Evolutionary conservation across 192 early-diverging fungal genomes (phyloP), one percentile per base, ranked within the genome.

Genomic region (Entomortierella chlamydospora): DNA sequence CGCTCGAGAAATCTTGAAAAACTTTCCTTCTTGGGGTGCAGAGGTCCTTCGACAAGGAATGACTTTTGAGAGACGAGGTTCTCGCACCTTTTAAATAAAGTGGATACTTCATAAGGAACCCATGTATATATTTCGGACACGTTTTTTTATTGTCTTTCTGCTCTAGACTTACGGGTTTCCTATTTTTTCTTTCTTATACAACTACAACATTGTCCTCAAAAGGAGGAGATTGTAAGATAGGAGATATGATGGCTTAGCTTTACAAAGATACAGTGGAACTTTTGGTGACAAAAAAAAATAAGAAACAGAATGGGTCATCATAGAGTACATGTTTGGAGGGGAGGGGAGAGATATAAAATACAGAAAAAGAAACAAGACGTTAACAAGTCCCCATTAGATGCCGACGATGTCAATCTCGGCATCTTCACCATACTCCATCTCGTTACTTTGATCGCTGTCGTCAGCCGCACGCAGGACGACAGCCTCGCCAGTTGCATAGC

Each of bases 321-420:
- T 51, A 64, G 61, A 64, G 55, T 71, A 61, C 34, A 64, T 22
- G 17, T 7, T 15, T 33, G 6, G 2, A 15, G 11, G 8, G 42
- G 26, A 45, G 11, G 42, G 39, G 39, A 28, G 6, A 47, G 5
- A 31, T n/a, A 11, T 28, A 12, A 20, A 39, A 37, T 31, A 52
- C n/a, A 59, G 42, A 50, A 39, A 29, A 56, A 64, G n/a, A 28
- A 31, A 29, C 17, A 63, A 28, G 47, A 4, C 1, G 31, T 4
- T 26, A 47, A 31, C 13, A 22, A 41, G 9, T 15, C 22, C n/a
- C n/a, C n/a, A n/a, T n/a, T 39, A 79, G 63, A 74, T 67, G 28
- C 76, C 76, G 15, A 79, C 68, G 15, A 79, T 37, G 29, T 79
- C 76, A 56, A 79, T 79, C 63, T 79, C 76, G 18, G 59, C 61